A percentile compares a stretch with the other conserved stretches of the same genome.
These are phyloP conservation scores for Rhodotorula glutinis DNA, from an alignment of 1,284 basidiomycete genomes.

Conservation along the genomic window DNA sequence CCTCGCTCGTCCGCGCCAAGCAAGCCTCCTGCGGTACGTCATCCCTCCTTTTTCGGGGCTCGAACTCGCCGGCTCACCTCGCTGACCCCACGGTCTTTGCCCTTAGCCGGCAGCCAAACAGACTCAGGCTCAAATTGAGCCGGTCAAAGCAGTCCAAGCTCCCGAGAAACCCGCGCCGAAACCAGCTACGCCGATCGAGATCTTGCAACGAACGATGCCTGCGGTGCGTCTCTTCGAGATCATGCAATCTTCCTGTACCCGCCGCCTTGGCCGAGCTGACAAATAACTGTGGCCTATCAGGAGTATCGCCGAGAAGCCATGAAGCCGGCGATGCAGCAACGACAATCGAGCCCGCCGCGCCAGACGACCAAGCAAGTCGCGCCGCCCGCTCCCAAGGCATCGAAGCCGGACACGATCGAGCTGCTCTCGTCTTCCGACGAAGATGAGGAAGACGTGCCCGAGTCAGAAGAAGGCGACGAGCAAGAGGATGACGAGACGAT, in stretches of 20 bases:
- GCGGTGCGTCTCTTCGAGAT: background rate
- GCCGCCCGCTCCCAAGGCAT: background rate
- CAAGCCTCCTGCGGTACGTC: background rate
- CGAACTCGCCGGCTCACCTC: background rate
- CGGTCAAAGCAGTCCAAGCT: too few species aligned
- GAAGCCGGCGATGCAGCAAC: background rate
- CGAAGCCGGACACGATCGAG: constrained; percentile 5
- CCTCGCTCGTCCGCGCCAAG: background rate
- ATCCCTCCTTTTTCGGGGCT: background rate
- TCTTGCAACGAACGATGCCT: constrained; percentile 13
- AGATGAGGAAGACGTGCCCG: constrained; percentile 2
- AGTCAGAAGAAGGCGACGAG: background rate
- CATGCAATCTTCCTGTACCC: too few species aligned
- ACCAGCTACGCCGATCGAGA: constrained; percentile 1
- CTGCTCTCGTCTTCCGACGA: constrained; percentile 7
- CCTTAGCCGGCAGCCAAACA: too few species aligned
- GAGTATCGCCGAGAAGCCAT: constrained; percentile 14
- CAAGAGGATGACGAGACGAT: background rate
- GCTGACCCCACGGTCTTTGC: too few species aligned
- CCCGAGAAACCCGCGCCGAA: too few species aligned
- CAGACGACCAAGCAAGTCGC: background rate
- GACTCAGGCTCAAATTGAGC: too few species aligned
- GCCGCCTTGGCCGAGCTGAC: too few species aligned
- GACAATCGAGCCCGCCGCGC: background rate
- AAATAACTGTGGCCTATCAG: background rate